Percentiles rank a stretch among this genome's conserved stretches.
Evolutionary conservation across 2,329 filamentous ascomycete species (phyloP).

Genomic region (Cladosporium oxysporum): DNA sequence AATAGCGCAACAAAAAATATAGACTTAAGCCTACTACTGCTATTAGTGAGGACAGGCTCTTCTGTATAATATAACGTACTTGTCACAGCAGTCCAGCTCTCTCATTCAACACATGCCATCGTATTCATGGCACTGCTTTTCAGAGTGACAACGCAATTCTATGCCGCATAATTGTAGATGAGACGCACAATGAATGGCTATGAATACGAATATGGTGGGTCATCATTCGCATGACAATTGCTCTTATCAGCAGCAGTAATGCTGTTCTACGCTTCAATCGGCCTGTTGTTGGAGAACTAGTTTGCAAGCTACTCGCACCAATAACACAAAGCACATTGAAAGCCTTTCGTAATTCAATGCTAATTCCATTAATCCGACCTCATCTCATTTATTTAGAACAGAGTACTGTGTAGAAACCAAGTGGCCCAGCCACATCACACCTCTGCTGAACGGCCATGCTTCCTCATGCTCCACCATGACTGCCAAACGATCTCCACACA

Average conservation of each 20-base stretch:
- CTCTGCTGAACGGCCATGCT: not conserved
- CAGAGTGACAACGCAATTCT: not conserved
- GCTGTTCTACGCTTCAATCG: not conserved
- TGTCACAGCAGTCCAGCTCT: not conserved
- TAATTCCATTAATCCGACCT: not conserved
- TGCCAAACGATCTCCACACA: not conserved
- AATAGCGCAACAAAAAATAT: slow-evolving; percentile 5
- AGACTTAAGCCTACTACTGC: slow-evolving; percentile 5
- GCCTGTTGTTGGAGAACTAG: not conserved
- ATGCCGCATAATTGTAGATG: not conserved
- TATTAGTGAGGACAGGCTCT: not conserved
- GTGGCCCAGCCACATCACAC: not conserved
- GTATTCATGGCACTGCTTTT: not conserved
- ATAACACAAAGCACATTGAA: not conserved
- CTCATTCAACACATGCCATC: not conserved
- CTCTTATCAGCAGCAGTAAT: not conserved
- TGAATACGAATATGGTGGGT: too few relatives aligned
- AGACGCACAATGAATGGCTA: not conserved
- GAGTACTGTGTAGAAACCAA: not conserved
- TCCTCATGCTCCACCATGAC: not conserved
- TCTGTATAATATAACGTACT: slow-evolving; percentile 12
- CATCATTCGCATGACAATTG: too few relatives aligned
- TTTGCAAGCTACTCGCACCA: not conserved
- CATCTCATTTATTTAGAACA: not conserved
- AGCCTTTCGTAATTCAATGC: not conserved